A percentile compares a stretch with the other conserved stretches of the same genome.
phyloP scores from a whole-genome alignment of 345 rosid species.

The Noccaea caerulescens region DNA sequence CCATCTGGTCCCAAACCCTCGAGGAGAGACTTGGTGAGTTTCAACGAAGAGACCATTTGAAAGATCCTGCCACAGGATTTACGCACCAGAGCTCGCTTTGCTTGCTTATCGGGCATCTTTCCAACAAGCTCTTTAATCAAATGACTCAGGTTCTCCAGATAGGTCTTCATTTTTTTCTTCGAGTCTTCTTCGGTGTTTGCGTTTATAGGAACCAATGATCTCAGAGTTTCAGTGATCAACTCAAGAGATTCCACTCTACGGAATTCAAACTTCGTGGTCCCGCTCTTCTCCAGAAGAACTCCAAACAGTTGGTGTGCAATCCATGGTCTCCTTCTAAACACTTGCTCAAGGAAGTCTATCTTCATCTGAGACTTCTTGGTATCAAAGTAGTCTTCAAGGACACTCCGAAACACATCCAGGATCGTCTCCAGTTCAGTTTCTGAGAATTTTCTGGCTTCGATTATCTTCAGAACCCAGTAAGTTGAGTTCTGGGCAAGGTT shows the following conservation, averaged over 20 bases:
- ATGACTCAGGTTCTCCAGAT: constrained; percentile 54
- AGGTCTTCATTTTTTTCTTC: constrained; percentile 57
- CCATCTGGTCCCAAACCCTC: constrained; percentile 57
- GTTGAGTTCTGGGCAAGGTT: constrained; percentile 79
- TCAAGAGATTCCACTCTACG: constrained; percentile 87
- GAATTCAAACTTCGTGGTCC: constrained; percentile 62
- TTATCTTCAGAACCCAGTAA: constrained; percentile 77
- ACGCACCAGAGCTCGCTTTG: constrained; percentile 66
- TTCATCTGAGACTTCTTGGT: constrained; percentile 79
- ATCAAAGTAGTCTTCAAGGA: constrained; percentile 64
- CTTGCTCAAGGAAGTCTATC: constrained; percentile 75
- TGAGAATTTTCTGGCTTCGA: constrained; percentile 62
- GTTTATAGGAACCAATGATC: constrained; percentile 52
- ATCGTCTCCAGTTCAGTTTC: constrained; percentile 64
- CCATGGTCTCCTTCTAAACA: constrained; percentile 76
- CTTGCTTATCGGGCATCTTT: constrained; percentile 73
- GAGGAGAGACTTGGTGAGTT: constrained; percentile 63
- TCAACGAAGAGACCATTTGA: constrained; percentile 54
- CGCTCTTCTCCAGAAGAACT: constrained; percentile 68
- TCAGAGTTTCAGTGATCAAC: constrained; percentile 68
- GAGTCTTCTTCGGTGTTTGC: constrained; percentile 48
- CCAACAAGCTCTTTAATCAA: constrained; percentile 60
- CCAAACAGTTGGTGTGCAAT: constrained; percentile 63
- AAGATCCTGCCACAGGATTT: constrained; percentile 72
- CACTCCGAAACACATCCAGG: constrained; percentile 55